These are phyloP conservation scores for Davidsoniella australis DNA, from an alignment of 2,329 filamentous ascomycete genomes.

Conservation along the genomic window DNA sequence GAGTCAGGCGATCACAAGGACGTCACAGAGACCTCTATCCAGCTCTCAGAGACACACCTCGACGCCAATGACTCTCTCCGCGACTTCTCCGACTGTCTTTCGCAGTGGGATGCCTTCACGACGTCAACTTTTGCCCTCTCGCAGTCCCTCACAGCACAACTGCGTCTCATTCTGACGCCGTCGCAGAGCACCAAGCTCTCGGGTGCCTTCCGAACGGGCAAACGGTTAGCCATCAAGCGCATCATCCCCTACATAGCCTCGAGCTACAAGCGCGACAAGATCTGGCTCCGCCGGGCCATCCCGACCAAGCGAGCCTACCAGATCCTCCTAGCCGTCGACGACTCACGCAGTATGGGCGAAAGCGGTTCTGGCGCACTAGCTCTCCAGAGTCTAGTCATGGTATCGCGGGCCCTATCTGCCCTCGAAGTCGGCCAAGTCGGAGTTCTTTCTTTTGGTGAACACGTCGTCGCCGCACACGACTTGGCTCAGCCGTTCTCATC, in stretches of 20 bases:
- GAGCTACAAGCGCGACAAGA: conserved; percentile 97
- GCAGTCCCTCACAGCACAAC: conserved; percentile 77
- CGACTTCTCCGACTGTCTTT: conserved; percentile 40
- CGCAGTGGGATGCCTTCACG: conserved; percentile 76
- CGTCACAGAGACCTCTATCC: conserved; percentile 37
- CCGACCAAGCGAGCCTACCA: conserved; percentile 93
- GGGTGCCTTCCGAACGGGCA: conserved; percentile 91
- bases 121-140: conserved; percentile 70
- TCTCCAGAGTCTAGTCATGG: conserved; percentile 85
- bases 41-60: conserved; percentile 60
- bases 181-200: conserved; percentile 92
- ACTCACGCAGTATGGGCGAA: conserved; percentile 87
- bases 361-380: conserved; percentile 59
- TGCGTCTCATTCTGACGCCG: conserved; percentile 86
- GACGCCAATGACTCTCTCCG: conserved; percentile 30
- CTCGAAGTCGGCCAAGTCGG: conserved; percentile 90
- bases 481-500: conserved; percentile 71
- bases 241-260: conserved; percentile 99
- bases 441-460: conserved; percentile 73
- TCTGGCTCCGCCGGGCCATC: conserved; percentile 91
- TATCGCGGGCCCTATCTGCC: conserved; percentile 74
- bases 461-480: conserved; percentile 66
- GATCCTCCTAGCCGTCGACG: conserved; percentile 92
- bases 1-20: conserved; percentile 28
- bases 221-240: conserved; percentile 96